Evolutionary conservation across 805 yeast genomes (phyloP), one percentile per base, ranked within the genome.

Genomic region (Candida koratica): DNA sequence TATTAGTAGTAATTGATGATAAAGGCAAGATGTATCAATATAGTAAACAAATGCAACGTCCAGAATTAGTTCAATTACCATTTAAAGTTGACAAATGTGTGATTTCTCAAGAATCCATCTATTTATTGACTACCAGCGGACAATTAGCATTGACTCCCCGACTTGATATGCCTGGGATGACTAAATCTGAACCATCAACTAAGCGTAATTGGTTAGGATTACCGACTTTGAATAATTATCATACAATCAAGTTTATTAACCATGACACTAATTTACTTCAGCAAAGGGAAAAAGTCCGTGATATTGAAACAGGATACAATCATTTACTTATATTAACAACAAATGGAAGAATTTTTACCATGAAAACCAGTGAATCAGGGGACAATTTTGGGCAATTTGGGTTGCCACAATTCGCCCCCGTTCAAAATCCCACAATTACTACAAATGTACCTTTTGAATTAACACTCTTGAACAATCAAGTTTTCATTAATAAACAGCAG

Each of bases 311-410:
- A 3, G 98, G 98, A 8, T 59, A 60, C 6, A 67, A 70, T 34
- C 97, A 93, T 58, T 49, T 89, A 7, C 69, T 84, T n/a, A 52
- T 83, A 4, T 53, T 84, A 25, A 69, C 86, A 0, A 61, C 68
- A 25, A 51, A 67, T 8, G 88, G 89, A 1, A 67, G 75, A 22
- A 79, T 84, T 0, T 81, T 70, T 45, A 65, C 84, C 1, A 65
- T 77, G 8, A 72, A 84, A 11, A 78, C 94, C 0, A 83, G 83
- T 1, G 42, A 58, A 2, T 3, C 5, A 4, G 45, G 51, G 10
- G 58, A 65, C 4, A 69, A 70, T 31, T 55, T 52, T 46, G 97
- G 97, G 4, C 97, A 93, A 60, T 85, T 74, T 58, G 97, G 97
- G 13, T 56, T 86, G 11, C 93, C 95, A 1, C 58, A 64, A 10